Percentiles rank a stretch among this genome's conserved stretches.
phyloP scores from a whole-genome alignment of 345 rosid species.

The Rubroshorea leprosula region DNA sequence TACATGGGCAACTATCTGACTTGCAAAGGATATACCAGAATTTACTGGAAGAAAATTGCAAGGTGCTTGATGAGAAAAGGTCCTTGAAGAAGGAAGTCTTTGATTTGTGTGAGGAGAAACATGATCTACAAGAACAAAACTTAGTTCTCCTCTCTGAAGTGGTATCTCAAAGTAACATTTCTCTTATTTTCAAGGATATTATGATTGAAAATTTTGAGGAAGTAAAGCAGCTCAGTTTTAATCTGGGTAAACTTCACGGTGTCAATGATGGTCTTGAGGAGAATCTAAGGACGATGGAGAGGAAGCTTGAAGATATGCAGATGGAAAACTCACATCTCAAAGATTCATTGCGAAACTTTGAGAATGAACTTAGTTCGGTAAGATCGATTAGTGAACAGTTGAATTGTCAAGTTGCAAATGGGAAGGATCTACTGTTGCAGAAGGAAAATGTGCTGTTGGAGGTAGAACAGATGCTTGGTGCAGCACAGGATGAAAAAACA shows the following conservation, averaged over 20 bases:
- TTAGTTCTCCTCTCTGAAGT: slow-evolving; percentile 38
- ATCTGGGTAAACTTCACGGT: slow-evolving; percentile 35
- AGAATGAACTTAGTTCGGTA: slow-evolving; percentile 35
- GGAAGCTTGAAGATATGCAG: slow-evolving; percentile 32
- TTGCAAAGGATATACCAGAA: slow-evolving; percentile 35
- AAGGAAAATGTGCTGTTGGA: slow-evolving; percentile 42
- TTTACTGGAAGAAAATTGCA: slow-evolving; percentile 49
- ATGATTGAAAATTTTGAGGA: slow-evolving; percentile 41
- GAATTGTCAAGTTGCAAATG: slow-evolving; percentile 38
- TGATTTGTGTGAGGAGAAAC: slow-evolving; percentile 42
- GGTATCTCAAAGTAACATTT: slow-evolving; percentile 50
- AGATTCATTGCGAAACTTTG: slow-evolving; percentile 31
- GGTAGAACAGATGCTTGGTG: slow-evolving; percentile 36
- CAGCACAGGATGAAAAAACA: slow-evolving; percentile 32
- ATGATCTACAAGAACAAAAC: slow-evolving; percentile 56
- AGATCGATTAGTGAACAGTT: slow-evolving; percentile 38
- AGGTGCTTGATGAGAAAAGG: slow-evolving; percentile 41
- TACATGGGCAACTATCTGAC: slow-evolving; percentile 39
- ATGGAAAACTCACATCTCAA: slow-evolving; percentile 34
- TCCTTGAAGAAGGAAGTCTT: slow-evolving; percentile 37
- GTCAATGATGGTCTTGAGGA: slow-evolving; percentile 48
- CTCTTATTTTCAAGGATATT: slow-evolving; percentile 45
- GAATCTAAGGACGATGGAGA: slow-evolving; percentile 40
- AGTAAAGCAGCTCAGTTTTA: slow-evolving; percentile 35
- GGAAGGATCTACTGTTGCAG: slow-evolving; percentile 35